Base-by-base conservation (phyloP, 169 alveolate species). In the Plasmodium malariae region DNA sequence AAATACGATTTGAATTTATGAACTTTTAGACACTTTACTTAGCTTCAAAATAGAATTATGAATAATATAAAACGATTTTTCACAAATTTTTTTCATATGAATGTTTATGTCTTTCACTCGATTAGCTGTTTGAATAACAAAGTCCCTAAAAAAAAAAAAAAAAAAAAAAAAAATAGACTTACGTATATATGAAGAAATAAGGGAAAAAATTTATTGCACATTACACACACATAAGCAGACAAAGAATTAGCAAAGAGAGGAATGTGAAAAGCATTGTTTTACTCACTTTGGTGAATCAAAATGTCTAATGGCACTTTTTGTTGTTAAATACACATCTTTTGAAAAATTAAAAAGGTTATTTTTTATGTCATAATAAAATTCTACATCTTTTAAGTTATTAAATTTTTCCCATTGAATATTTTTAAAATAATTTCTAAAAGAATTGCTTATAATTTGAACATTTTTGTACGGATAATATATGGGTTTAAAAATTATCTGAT, bases 241-340 rank as follows among this genome's bases (percentile, higher is more conserved):
- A 26, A 24, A 57, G 9, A 9, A 40, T 40, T 57, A 57, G 19
- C 1, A 49, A n/a, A 49, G 2, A n/a, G n/a, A n/a, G n/a, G n/a
- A n/a, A 45, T 45, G n/a, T 48, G n/a, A 14, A 48, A 14, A 48
- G 12, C 12, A 2, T 48, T 48, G n/a, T 48, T 45, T 45, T 45
- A 45, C 76, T 19, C 70, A 86, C 92, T 69, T 71, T 28, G 92
- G 92, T 28, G 92, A 86, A 37, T 86, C 92, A 51, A 86, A 86
- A 32, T 71, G 76, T 54, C 11, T 86, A 71, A 86, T 55, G 19
- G 92, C 92, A 19, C 68, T 54, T 62, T 86, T 68, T 34, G 92
- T 86, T 36, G 92, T 86, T 36, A 70, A 54, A 45, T 86, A 86
- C 19, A 86, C 43, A 60, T 86, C 87, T 40, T 62, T 86, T 32